Conservation (phyloP, 2,329 filamentous ascomycete species). For the Monilinia fructicola region DNA sequence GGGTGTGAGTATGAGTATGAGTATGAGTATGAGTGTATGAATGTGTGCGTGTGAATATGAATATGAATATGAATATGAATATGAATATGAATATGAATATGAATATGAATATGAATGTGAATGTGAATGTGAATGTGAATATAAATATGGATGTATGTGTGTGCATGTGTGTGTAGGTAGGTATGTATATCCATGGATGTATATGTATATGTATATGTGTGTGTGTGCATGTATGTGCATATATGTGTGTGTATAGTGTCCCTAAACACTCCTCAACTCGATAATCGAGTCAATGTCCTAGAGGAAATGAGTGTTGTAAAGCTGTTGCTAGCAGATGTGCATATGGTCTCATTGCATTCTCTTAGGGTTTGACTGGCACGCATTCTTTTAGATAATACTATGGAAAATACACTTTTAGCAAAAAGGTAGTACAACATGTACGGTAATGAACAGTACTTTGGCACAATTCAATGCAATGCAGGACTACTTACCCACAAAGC, state of each 20-base stretch:
- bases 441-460: slow-evolving; percentile 4
- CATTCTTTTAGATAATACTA: neutral
- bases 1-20: too few species aligned
- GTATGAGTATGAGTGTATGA: neutral
- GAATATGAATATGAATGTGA: too few species aligned
- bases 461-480: slow-evolving; percentile 11
- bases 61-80: too few species aligned
- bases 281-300: neutral
- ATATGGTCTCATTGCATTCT: neutral
- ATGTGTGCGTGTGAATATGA: neutral
- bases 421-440: neutral
- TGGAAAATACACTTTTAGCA: neutral
- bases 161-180: neutral
- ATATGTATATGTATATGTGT: neutral
- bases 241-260: too few species aligned
- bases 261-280: neutral
- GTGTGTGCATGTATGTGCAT: neutral
- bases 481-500: slow-evolving; percentile 6
- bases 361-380: neutral
- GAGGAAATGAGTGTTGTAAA: neutral
- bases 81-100: too few species aligned
- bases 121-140: too few species aligned
- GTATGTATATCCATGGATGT: neutral
- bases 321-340: neutral
- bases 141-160: too few species aligned